Base-by-base conservation (phyloP, 495 filamentous ascomycete species). In the Friedmanniomyces simplex region DNA sequence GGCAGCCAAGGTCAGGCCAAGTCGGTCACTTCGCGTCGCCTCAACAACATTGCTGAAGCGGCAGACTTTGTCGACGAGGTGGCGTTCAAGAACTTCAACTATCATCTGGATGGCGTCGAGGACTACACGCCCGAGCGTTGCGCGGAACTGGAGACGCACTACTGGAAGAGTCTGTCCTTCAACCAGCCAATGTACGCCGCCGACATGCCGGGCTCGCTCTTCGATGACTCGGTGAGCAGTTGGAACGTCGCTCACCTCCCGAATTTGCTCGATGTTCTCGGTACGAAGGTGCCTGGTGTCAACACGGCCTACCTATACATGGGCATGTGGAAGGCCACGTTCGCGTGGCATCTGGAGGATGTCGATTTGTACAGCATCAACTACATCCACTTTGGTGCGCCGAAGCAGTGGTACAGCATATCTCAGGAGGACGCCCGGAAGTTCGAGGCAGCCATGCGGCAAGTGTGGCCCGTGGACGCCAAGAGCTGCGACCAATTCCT, bases 361-460 rank as follows among this genome's bases (percentile, higher is more conserved):
- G 90, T 98, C 53, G 93, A 98, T 73, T 80, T 98, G 1, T 97
- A 97, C 78, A 96, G 91, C 72, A 98, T 98, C 76, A 98, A 98
- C 74, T 98, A 96, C 69, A 90, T 98, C 58, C 93, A 98, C 68
- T 98, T 98, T 68, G 93, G 93, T 43, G 93, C 93, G 12, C 93
- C 93, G 4, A 98, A 98, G 69, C 93, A 98, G 67, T 98, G 93
- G 93, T 98, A 98, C 72, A 96, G 90, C 69, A 98, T 98, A 58
- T 95, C 91, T 1, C 94, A 96, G 68, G 86, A 85, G 54, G 93
- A 98, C 71, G 93, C 93, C n/a, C 78, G 88, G 49, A 81, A 84
- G 11, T 98, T 98, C 68, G 93, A 98, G 71, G 82, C 84, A 10
- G 91, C 89, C 47, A 98, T 98, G 93, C 89, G 87, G 67, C 76